Evolutionary conservation across 169 alveolate species (phyloP).

Genomic region (Plasmodium berghei): DNA sequence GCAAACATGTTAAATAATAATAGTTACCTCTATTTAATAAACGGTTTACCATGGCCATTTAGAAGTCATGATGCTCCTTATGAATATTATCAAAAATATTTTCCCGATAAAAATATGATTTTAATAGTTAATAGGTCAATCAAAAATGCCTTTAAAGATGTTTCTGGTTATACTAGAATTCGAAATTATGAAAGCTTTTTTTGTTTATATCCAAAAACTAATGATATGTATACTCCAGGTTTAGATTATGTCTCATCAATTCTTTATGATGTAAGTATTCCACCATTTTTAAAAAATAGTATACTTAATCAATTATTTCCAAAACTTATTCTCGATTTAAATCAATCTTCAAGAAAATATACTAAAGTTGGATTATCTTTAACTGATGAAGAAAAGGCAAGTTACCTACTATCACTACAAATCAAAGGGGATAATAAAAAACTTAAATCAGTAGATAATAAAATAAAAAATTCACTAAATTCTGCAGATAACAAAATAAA

Average conservation of each 20-base stretch:
- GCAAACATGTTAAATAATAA: background rate
- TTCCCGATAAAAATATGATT: conserved; percentile 23
- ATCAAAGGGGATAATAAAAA: background rate
- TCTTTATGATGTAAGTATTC: conserved; percentile 41
- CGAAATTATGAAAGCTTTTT: conserved; percentile 38
- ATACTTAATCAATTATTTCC: conserved; percentile 42
- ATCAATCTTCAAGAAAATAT: background rate
- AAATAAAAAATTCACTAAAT: background rate
- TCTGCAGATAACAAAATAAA: background rate
- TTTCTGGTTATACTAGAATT: conserved; percentile 30
- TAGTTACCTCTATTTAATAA: conserved; percentile 14
- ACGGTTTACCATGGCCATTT: conserved; percentile 66
- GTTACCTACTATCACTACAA: background rate
- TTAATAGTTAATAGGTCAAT: conserved; percentile 21
- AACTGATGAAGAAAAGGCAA: conserved; percentile 4
- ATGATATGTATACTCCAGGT: conserved; percentile 17
- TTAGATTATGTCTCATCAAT: conserved; percentile 38
- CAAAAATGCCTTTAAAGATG: conserved; percentile 2
- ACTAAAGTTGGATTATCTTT: background rate
- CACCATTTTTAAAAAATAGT: conserved; percentile 30
- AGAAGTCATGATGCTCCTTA: conserved; percentile 44
- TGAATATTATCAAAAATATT: conserved; percentile 44
- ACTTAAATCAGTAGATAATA: background rate
- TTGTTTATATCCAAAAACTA: conserved; percentile 31
- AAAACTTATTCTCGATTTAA: conserved; percentile 8